Percentiles rank a stretch among this genome's conserved stretches.
phyloP scores from a whole-genome alignment of 306 rosid species.

The Castanea mollissima region DNA sequence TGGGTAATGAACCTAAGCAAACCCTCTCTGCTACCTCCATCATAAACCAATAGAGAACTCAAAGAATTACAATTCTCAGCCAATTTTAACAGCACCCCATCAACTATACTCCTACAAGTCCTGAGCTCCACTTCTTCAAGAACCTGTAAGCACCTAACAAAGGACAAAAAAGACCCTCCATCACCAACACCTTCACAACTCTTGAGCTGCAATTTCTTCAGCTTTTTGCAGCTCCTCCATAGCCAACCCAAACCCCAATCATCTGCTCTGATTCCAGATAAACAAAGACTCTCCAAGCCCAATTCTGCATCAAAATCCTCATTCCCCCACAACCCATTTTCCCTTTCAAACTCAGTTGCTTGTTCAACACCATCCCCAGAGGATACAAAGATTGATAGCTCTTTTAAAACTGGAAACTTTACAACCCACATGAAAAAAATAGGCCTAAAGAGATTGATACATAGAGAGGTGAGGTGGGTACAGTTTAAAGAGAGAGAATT shows the following conservation, averaged over 20 bases:
- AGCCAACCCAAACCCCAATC: slow-evolving; percentile 73
- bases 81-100: slow-evolving; percentile 56
- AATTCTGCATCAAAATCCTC: slow-evolving; percentile 35
- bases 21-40: slow-evolving; percentile 81
- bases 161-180: slow-evolving; percentile 64
- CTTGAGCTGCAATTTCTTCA: slow-evolving; percentile 50
- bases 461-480: slow-evolving; percentile 53
- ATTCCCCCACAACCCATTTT: slow-evolving; percentile 24
- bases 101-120: slow-evolving; percentile 77
- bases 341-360: slow-evolving; percentile 13
- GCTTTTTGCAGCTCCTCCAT: slow-evolving; percentile 64
- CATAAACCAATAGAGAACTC: slow-evolving; percentile 65
- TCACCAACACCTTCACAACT: slow-evolving; percentile 71
- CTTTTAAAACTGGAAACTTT: slow-evolving; percentile 48
- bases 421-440: slow-evolving; percentile 53
- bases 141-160: slow-evolving; percentile 48
- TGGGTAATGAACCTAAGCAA: slow-evolving; percentile 50
- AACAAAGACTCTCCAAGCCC: slow-evolving; percentile 52
- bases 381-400: slow-evolving; percentile 38
- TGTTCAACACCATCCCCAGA: slow-evolving; percentile 20
- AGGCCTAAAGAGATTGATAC: slow-evolving; percentile 59
- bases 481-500: slow-evolving; percentile 55
- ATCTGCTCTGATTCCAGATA: slow-evolving; percentile 54
- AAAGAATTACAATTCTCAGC: slow-evolving; percentile 51
- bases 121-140: slow-evolving; percentile 64